Percentiles rank a stretch among this genome's conserved stretches.
Conservation (phyloP, 2,329 filamentous ascomycete species). For the Ophiosphaerella herpotricha region DNA sequence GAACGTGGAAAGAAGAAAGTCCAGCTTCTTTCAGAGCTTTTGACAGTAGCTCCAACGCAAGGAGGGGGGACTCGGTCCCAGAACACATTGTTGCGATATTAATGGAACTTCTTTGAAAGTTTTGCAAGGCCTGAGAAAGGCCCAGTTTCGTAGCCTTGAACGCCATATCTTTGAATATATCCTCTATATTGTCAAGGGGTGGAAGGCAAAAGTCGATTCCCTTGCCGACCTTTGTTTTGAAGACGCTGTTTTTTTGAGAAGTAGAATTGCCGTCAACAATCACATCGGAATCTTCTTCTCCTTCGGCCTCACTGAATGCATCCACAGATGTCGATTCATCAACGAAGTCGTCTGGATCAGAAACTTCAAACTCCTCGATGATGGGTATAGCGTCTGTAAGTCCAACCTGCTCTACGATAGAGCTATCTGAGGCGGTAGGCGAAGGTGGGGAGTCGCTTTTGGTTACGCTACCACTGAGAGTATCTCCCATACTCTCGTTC, state of each 20-base stretch:
- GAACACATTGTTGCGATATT: constrained; percentile 75
- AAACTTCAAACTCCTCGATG: background rate
- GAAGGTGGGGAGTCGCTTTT: no score
- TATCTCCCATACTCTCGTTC: no score
- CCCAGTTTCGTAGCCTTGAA: constrained; percentile 40
- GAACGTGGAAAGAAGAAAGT: constrained; percentile 21
- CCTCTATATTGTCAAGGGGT: constrained; percentile 52
- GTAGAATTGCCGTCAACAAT: background rate
- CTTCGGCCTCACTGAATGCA: background rate
- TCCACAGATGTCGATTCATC: background rate
- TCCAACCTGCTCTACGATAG: background rate
- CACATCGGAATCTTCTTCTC: constrained; percentile 2
- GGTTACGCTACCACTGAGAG: no score
- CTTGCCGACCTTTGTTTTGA: constrained; percentile 9
- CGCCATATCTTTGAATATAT: constrained; percentile 58
- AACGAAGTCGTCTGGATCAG: background rate
- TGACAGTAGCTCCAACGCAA: constrained; percentile 64
- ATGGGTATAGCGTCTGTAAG: background rate
- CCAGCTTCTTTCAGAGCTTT: constrained; percentile 24
- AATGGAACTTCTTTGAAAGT: constrained; percentile 48
- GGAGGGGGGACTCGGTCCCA: constrained; percentile 74
- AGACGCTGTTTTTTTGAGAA: background rate
- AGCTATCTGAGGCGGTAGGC: no score
- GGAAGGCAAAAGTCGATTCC: constrained; percentile 47
- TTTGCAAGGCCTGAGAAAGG: constrained; percentile 42